Conservation (phyloP, 495 filamentous ascomycete species). For the Trichoderma virens region DNA sequence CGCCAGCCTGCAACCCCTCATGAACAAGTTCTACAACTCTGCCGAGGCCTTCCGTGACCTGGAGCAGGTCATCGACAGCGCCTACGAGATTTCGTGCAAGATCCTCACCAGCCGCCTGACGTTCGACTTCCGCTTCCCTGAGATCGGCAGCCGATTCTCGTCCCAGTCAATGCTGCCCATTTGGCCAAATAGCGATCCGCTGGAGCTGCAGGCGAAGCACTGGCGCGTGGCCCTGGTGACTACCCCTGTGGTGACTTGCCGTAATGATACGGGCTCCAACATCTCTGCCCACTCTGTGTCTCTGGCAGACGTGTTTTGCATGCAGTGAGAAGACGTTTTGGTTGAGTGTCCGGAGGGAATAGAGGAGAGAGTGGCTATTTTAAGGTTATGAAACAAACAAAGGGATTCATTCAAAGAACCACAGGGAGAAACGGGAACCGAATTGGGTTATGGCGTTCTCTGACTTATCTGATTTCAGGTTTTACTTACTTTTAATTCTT, state of each 20-base stretch:
- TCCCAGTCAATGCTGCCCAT: constrained; percentile 10
- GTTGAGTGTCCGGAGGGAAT: not conserved
- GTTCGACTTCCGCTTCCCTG: constrained; percentile 11
- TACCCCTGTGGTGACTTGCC: constrained; percentile 11
- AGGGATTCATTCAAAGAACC: not conserved
- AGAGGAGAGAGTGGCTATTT: not conserved
- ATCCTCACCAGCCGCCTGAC: constrained; percentile 12
- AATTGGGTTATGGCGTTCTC: not conserved
- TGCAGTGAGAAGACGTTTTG: not conserved
- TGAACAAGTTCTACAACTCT: not conserved
- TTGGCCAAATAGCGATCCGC: constrained; percentile 1
- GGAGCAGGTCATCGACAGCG: constrained; percentile 3
- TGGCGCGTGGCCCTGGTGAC: constrained; percentile 10
- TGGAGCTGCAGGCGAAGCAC: constrained; percentile 10
- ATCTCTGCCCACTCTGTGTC: constrained; percentile 11
- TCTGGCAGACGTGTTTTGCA: constrained; percentile 12
- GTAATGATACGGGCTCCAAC: constrained; percentile 7
- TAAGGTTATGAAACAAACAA: not conserved
- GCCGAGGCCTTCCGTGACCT: constrained; percentile 1
- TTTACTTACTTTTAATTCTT: not conserved
- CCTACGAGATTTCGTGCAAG: constrained; percentile 11
- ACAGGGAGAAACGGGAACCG: not conserved
- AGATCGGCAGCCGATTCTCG: constrained; percentile 10
- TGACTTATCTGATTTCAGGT: not conserved
- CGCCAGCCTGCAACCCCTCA: not conserved